Base-by-base conservation (phyloP, 371 early-diverging fungal genomes). In the Dinochytrium kinnereticum region DNA sequence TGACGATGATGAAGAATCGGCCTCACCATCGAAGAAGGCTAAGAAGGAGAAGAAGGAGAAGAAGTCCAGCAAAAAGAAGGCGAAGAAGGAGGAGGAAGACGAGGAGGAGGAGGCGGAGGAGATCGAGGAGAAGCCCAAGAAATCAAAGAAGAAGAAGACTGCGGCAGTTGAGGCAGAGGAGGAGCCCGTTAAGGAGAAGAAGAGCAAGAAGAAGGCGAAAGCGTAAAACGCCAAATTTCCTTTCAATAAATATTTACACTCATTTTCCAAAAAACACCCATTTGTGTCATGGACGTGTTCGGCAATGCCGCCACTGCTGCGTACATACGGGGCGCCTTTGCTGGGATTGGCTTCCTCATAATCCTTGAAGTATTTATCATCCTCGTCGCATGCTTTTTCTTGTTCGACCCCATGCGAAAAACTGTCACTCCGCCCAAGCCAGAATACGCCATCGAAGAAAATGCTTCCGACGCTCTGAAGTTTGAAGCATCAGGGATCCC, bases 61-160 rank as follows among this genome's bases (percentile, higher is more conserved):
- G n/a, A n/a, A 73, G 65, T 68, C 71, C 36, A 24, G 50, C 26
- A 53, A 59, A 19, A 59, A 70, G n/a, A 76, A 77, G 53, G 78
- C 78, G 5, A 64, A 74, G 69, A 51, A 70, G 37, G 72, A 79
- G 59, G 74, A 78, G 73, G 77, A 81, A 71, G 80, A 68, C 64
- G 72, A 72, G 61, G 70, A 76, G 51, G 66, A 71, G 68, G 59
- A 57, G 51, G 65, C 53, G 59, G 61, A 70, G 51, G 69, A 53
- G 38, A 7, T 17, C 33, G 34, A 13, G 33, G 36, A 7, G 7
- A 33, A 53, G 55, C n/a, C 5, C 5, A 31, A 21, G 33, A 61
- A 61, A 24, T 10, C 7, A 5, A 34, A 66, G 66, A 66, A 66
- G 44, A 26, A 2, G 5, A 66, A 66, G 66, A 40, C 38, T 39